Evolutionary conservation across 495 filamentous ascomycete genomes (phyloP).

Genomic region (Hyaloscypha variabilis): DNA sequence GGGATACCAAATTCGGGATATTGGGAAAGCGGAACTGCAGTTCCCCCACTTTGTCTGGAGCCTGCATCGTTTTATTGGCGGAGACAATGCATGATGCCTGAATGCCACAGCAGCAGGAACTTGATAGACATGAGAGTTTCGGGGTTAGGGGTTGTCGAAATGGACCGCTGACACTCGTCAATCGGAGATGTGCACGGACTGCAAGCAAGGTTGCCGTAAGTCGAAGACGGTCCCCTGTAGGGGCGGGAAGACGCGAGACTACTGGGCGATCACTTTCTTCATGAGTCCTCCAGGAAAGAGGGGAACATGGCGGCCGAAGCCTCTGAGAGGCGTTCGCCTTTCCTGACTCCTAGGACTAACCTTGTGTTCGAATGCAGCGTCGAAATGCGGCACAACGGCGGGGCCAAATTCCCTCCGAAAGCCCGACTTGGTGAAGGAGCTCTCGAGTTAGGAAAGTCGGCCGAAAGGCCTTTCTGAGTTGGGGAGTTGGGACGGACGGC

Average conservation of each 20-base stretch:
- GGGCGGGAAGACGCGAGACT: constrained; percentile 16
- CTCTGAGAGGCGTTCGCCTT: not conserved
- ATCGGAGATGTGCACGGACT: not conserved
- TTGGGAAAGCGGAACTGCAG: not conserved
- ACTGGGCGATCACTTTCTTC: constrained; percentile 1
- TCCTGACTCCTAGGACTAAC: not conserved
- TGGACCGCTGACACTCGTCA: not conserved
- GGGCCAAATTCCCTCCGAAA: not conserved
- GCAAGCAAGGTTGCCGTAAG: not conserved
- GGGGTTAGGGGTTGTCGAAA: not conserved
- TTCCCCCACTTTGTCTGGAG: not conserved
- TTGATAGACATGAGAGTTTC: not conserved
- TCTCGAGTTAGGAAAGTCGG: not conserved
- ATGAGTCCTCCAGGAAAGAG: not conserved
- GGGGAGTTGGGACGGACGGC: not conserved
- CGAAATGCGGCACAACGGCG: not conserved
- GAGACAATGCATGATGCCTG: not conserved
- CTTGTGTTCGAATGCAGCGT: not conserved
- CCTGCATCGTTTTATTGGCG: not conserved
- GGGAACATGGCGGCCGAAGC: not conserved
- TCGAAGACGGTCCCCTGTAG: not conserved
- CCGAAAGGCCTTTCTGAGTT: not conserved
- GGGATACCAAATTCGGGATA: constrained; percentile 6
- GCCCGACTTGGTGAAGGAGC: not conserved
- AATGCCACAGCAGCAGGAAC: not conserved